phyloP scores from a whole-genome alignment of 2,329 filamentous ascomycete species.

The Epichloe hybrida region DNA sequence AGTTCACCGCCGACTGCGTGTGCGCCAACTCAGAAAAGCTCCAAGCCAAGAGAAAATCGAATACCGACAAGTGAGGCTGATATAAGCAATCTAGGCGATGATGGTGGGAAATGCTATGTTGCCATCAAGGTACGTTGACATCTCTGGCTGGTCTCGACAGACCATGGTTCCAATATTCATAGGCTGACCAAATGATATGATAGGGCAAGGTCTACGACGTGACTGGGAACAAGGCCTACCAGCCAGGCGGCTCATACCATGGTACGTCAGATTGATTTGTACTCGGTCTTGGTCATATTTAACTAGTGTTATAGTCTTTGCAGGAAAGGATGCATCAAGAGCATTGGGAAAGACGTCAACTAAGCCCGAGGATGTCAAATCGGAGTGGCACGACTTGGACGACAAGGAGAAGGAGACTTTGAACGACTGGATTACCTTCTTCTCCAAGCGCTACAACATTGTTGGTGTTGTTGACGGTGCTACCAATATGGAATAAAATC shows the following conservation, averaged over 20 bases:
- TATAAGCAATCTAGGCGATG: constrained; percentile 35
- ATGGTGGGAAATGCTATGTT: constrained; percentile 53
- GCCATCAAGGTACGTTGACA: constrained; percentile 49
- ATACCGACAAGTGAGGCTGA: not conserved
- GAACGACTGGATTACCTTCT: constrained; percentile 91
- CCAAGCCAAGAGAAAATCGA: not conserved
- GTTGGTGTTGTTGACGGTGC: constrained; percentile 54
- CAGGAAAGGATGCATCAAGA: constrained; percentile 89
- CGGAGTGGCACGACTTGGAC: constrained; percentile 71
- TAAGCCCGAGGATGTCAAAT: constrained; percentile 66
- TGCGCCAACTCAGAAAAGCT: not conserved
- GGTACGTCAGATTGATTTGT: constrained; percentile 40
- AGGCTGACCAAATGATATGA: constrained; percentile 22
- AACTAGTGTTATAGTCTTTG: constrained; percentile 54
- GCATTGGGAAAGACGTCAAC: constrained; percentile 78
- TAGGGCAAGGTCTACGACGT: constrained; percentile 93
- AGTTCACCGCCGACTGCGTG: not conserved
- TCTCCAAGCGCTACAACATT: constrained; percentile 92
- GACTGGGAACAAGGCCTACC: constrained; percentile 76
- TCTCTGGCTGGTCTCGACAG: not conserved
- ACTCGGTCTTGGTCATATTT: not conserved
- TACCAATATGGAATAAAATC: constrained; percentile 35
- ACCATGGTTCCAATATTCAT: not conserved
- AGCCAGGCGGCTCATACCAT: constrained; percentile 68
- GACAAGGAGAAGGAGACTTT: constrained; percentile 78